Conservation (phyloP, 768 basidiomycete genomes). For the Arthromyces matolae region DNA sequence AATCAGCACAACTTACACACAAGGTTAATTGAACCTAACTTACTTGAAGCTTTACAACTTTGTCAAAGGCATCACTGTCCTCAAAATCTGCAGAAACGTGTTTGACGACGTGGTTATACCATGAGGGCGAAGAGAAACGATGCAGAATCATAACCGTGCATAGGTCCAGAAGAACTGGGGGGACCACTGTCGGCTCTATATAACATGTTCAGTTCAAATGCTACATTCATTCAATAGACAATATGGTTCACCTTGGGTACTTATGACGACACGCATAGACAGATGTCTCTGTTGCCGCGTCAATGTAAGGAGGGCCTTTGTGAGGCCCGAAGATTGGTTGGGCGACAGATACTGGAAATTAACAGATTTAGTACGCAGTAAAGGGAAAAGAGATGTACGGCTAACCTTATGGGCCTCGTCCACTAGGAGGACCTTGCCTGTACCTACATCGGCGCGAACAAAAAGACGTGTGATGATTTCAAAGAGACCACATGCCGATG, state of each 20-base stretch:
- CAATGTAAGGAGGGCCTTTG: slow-evolving; percentile 54
- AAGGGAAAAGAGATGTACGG: neutral
- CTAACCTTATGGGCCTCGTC: slow-evolving; percentile 75
- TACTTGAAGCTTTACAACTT: slow-evolving; percentile 63
- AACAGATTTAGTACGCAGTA: too few relatives aligned
- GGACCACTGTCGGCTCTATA: slow-evolving; percentile 72
- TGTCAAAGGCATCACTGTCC: slow-evolving; percentile 57
- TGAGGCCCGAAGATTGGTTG: slow-evolving; percentile 47
- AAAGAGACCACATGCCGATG: slow-evolving; percentile 65
- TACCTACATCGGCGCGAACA: slow-evolving; percentile 52
- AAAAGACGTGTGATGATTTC: slow-evolving; percentile 67
- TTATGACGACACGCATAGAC: slow-evolving; percentile 69
- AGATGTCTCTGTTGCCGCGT: slow-evolving; percentile 70
- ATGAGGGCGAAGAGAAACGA: slow-evolving; percentile 70
- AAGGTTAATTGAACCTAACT: slow-evolving; percentile 6
- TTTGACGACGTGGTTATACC: slow-evolving; percentile 67
- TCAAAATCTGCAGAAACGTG: slow-evolving; percentile 67
- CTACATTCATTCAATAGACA: too few relatives aligned
- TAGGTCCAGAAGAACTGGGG: slow-evolving; percentile 62
- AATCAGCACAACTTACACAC: too few relatives aligned
- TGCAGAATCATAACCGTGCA: slow-evolving; percentile 64
- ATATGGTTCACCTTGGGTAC: slow-evolving; percentile 60
- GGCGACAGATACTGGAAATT: slow-evolving; percentile 54
- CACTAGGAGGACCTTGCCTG: slow-evolving; percentile 67
- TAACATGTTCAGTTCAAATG: neutral